Conservation (phyloP, 345 rosid species). For the Eutrema heterophyllum region DNA sequence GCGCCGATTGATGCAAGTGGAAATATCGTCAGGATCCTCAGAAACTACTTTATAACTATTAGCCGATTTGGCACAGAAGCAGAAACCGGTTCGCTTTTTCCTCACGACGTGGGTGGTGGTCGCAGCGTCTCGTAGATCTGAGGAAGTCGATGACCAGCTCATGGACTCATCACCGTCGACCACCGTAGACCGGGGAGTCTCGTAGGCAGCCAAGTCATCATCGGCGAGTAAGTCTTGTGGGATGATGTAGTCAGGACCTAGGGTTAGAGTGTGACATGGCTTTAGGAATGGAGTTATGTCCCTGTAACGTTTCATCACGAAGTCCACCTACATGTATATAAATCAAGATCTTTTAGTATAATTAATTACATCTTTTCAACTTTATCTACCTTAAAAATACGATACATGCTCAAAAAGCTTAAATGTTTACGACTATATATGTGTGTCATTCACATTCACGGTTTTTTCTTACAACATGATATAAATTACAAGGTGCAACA, state of each 20-base stretch:
- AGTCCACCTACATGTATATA: constrained; percentile 62
- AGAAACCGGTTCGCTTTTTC: constrained; percentile 72
- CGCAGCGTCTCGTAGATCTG: constrained; percentile 34
- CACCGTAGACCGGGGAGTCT: constrained; percentile 61
- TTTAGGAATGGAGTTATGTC: constrained; percentile 62
- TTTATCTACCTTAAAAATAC: background rate
- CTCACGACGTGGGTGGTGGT: constrained; percentile 44
- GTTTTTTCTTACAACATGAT: background rate
- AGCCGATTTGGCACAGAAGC: constrained; percentile 53
- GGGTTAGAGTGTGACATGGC: constrained; percentile 62
- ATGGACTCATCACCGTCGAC: constrained; percentile 69
- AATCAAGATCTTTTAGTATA: background rate
- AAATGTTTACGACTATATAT: background rate
- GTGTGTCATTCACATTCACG: background rate
- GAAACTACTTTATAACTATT: constrained; percentile 41
- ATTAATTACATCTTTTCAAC: background rate
- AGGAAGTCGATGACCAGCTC: constrained; percentile 72
- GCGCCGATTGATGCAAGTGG: constrained; percentile 67
- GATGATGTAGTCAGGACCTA: constrained; percentile 81
- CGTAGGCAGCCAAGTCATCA: constrained; percentile 48
- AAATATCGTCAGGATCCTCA: constrained; percentile 46
- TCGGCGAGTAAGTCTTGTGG: constrained; percentile 64
- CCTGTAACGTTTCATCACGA: constrained; percentile 68
- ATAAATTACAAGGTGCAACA: background rate
- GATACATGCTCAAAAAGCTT: background rate